Evolutionary conservation across 345 rosid species (phyloP), one percentile per base, ranked within the genome.

Genomic region (Passiflora organensis): DNA sequence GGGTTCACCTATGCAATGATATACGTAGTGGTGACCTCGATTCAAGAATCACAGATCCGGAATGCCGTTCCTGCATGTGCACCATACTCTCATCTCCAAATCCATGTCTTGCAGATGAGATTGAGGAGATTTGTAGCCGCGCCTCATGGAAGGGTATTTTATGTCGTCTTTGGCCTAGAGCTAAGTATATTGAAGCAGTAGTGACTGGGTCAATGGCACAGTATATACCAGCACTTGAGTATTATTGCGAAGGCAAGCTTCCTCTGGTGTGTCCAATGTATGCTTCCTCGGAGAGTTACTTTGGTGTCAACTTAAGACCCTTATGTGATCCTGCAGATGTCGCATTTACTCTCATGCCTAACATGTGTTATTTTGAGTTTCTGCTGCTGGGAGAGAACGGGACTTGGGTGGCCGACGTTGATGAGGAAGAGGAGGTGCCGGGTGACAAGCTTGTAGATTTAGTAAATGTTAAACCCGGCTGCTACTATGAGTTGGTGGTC

Each of bases 151-250:
- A 64, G 55, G 86, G 89, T 22, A 83, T 83, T 14, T 55, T 83
- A 57, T 76, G 82, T 56, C 69, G 43, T 10, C 79, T 83, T 50
- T 83, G 86, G 86, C 89, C 84, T 0, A 76, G 65, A 58, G 80
- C 89, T 13, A 80, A 78, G 80, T 78, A 78, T 67, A 76, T 83
- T 16, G 89, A 80, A 66, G 89, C 86, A 1, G 84, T 83, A 22
- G 80, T 83, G 53, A 83, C 89, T 5, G 86, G 86, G 15, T 76
- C 89, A 17, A 83, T 83, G 89, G 77, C 89, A 5, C 89, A 83
- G 28, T 83, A 83, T 59, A 69, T 83, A 62, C 79, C 86, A 11
- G 65, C 83, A 6, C 73, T 83, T 1, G 72, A 83, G 38, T 78
- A 80, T 49, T 83, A 80, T 43, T 76, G 82, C 36, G 84, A 51